Evolutionary conservation across 768 basidiomycete genomes (phyloP).

Genomic region (Macrolepiota dolichaula): DNA sequence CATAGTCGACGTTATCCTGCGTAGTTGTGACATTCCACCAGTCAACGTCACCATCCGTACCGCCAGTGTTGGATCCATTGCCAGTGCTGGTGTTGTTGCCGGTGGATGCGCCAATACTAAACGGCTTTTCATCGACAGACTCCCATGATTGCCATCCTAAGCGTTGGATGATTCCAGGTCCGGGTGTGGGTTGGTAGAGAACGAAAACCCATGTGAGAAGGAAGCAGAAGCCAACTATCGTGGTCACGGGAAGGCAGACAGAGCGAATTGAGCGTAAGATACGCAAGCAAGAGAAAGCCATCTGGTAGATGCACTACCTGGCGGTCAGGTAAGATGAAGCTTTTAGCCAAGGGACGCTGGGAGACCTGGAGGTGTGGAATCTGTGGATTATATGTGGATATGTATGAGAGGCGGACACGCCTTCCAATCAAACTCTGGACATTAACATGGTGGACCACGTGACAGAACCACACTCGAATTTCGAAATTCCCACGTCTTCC

Average conservation of each 20-base stretch:
- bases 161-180: slow-evolving; percentile 66
- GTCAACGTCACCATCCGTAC: slow-evolving; percentile 37
- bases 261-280: slow-evolving; percentile 51
- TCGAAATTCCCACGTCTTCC: background rate
- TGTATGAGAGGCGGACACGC: background rate
- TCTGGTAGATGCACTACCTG: slow-evolving; percentile 26
- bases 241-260: slow-evolving; percentile 54
- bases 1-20: slow-evolving; percentile 44
- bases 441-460: background rate
- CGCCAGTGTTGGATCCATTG: slow-evolving; percentile 10
- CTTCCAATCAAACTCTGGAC: slow-evolving; percentile 4
- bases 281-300: slow-evolving; percentile 32
- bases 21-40: slow-evolving; percentile 65
- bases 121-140: slow-evolving; percentile 30
- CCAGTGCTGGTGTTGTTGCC: slow-evolving; percentile 7
- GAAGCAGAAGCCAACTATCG: slow-evolving; percentile 64
- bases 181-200: slow-evolving; percentile 74
- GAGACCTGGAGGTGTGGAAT: background rate
- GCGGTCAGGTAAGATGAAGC: slow-evolving; percentile 16
- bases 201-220: slow-evolving; percentile 77
- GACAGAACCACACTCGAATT: background rate
- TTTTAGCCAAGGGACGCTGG: background rate
- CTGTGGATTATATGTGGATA: background rate
- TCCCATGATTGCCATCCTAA: slow-evolving; percentile 94
- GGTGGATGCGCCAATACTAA: background rate